These are phyloP conservation scores for Haberlea rhodopensis DNA, from an alignment of 257 asterid species.

Conservation along the genomic window DNA sequence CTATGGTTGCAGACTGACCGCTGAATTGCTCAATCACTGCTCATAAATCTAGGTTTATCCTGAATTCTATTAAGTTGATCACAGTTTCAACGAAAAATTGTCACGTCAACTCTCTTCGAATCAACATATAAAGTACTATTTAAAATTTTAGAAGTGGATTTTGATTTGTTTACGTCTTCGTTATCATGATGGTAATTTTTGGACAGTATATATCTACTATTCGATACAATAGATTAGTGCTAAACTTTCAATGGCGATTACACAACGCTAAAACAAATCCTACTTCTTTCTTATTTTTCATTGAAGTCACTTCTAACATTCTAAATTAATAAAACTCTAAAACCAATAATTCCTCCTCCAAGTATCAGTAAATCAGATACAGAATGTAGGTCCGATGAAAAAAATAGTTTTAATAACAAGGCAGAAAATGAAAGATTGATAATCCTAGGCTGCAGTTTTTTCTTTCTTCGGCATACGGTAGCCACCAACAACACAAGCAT, in stretches of 20 bases:
- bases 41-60: background rate
- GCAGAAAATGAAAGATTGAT: background rate
- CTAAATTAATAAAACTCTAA: too few species aligned
- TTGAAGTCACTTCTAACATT: background rate
- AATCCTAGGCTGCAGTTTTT: constrained; percentile 33
- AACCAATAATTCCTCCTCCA: background rate
- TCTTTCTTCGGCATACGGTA: constrained; percentile 74
- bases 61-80: too few species aligned
- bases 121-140: too few species aligned
- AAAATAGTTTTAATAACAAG: background rate
- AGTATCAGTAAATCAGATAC: background rate
- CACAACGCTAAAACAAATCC: too few species aligned
- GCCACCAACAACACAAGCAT: constrained; percentile 88
- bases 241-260: background rate
- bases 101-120: too few species aligned
- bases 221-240: background rate
- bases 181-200: too few species aligned
- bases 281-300: too few species aligned
- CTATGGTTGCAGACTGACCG: background rate
- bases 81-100: too few species aligned
- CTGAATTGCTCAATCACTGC: background rate
- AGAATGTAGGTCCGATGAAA: background rate
- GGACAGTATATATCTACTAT: background rate
- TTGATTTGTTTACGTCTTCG: too few species aligned
- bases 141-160: background rate